Evolutionary conservation across 805 yeast genomes (phyloP).

Genomic region (Candida piceae): DNA sequence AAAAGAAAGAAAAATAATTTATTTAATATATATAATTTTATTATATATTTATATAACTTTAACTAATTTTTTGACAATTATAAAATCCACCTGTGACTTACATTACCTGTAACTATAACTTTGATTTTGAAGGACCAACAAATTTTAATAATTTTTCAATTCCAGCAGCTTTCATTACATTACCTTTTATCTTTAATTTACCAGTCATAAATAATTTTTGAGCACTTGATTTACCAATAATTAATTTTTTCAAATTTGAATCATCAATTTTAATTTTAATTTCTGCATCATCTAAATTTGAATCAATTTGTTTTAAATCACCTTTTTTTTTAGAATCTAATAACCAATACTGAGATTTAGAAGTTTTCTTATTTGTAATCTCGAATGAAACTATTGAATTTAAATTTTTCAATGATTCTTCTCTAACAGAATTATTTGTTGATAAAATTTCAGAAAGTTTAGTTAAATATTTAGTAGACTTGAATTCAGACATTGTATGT

Average conservation of each 20-base stretch:
- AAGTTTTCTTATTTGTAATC: slow-evolving; percentile 56
- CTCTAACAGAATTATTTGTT: slow-evolving; percentile 14
- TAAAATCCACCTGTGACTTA: too few relatives aligned
- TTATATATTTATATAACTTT: too few relatives aligned
- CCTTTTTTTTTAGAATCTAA: slow-evolving; percentile 66
- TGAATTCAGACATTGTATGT: slow-evolving; percentile 10
- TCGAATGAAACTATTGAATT: slow-evolving; percentile 48
- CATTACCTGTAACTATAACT: slow-evolving; percentile 36
- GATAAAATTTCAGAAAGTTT: slow-evolving; percentile 11
- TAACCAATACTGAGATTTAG: slow-evolving; percentile 52
- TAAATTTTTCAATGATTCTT: slow-evolving; percentile 26
- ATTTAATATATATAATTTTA: too few relatives aligned
- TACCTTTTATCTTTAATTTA: slow-evolving; percentile 80
- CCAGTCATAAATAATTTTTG: slow-evolving; percentile 83
- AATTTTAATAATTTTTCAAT: slow-evolving; percentile 64
- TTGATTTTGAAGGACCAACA: slow-evolving; percentile 39
- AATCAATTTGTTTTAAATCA: slow-evolving; percentile 21
- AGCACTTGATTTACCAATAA: slow-evolving; percentile 75
- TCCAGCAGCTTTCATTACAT: slow-evolving; percentile 83
- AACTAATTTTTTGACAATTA: too few relatives aligned
- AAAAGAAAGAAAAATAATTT: slow-evolving; percentile 1
- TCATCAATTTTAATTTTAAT: slow-evolving; percentile 63
- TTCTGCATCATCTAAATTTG: slow-evolving; percentile 45
- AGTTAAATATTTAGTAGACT: slow-evolving; percentile 14
- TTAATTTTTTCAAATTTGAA: slow-evolving; percentile 64